Conservation (phyloP, 2,329 filamentous ascomycete species). For the Talaromyces sp. region DNA sequence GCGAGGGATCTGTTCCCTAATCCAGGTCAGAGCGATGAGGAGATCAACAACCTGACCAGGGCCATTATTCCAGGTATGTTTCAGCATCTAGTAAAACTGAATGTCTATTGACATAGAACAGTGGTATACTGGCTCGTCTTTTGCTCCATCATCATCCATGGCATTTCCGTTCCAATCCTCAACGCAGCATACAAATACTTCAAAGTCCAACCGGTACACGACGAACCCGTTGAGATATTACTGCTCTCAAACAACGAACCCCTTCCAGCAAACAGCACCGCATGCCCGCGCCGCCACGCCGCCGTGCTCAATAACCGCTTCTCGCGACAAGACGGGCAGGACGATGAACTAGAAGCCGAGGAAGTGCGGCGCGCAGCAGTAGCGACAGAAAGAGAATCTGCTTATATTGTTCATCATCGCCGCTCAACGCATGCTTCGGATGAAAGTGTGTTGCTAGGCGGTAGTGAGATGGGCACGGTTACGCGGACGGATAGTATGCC, state of each 20-base stretch:
- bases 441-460: not conserved
- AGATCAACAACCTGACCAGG: constrained; percentile 37
- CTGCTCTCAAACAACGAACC: constrained; percentile 31
- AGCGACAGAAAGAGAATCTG: not conserved
- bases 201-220: constrained; percentile 25
- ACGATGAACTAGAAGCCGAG: not conserved
- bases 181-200: constrained; percentile 27
- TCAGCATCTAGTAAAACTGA: too few species aligned
- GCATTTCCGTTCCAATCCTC: constrained; percentile 32
- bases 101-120: too few species aligned
- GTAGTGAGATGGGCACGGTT: not conserved
- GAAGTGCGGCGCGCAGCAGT: not conserved
- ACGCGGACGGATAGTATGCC: constrained; percentile 1
- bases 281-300: constrained; percentile 22
- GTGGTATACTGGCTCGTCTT: constrained; percentile 45
- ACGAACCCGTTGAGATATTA: constrained; percentile 29
- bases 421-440: not conserved
- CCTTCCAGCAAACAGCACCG: constrained; percentile 29
- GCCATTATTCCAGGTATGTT: constrained; percentile 35
- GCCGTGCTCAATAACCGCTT: constrained; percentile 33
- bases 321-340: constrained; percentile 16
- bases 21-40: constrained; percentile 32
- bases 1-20: constrained; percentile 40
- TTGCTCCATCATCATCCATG: constrained; percentile 36
- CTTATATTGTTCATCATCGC: not conserved